A percentile compares a stretch with the other conserved stretches of the same genome.
These are phyloP conservation scores for Cercospora sojina DNA, from an alignment of 2,329 filamentous ascomycete genomes.

Conservation along the genomic window DNA sequence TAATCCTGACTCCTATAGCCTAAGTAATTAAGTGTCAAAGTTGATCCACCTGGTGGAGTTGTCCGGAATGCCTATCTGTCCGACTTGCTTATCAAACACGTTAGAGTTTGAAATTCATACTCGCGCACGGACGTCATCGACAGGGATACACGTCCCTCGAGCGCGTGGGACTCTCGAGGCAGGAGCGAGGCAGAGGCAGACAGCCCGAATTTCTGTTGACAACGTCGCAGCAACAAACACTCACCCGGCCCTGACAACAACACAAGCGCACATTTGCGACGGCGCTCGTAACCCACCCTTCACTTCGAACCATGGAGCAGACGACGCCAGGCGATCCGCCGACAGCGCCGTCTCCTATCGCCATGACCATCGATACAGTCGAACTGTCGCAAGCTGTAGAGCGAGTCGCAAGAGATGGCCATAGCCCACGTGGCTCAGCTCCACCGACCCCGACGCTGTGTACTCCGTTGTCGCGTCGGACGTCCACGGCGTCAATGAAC, in stretches of 20 bases:
- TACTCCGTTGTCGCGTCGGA: slow-evolving; percentile 21
- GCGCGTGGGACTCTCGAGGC: not conserved
- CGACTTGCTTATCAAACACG: too few relatives aligned
- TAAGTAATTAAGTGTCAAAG: too few relatives aligned
- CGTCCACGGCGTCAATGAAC: slow-evolving; percentile 19
- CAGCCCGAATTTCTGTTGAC: not conserved
- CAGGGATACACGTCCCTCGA: slow-evolving; percentile 3
- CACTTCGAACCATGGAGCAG: not conserved
- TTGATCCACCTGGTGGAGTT: too few relatives aligned
- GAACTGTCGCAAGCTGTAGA: slow-evolving; percentile 18
- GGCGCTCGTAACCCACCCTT: not conserved
- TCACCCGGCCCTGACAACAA: not conserved
- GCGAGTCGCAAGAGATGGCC: slow-evolving; percentile 15
- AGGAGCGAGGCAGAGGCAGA: not conserved
- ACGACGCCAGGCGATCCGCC: not conserved
- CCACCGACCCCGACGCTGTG: slow-evolving; percentile 22
- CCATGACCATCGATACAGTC: slow-evolving; percentile 3
- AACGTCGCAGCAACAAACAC: not conserved
- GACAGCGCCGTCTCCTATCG: not conserved
- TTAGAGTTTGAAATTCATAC: not conserved
- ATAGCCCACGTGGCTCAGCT: slow-evolving; percentile 18
- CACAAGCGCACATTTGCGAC: not conserved
- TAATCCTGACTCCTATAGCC: too few relatives aligned
- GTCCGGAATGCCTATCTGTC: too few relatives aligned
- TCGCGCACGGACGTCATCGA: not conserved